Evolutionary conservation across 176 grass and related monocot genomes (phyloP).

Genomic region (Oryza punctata): DNA sequence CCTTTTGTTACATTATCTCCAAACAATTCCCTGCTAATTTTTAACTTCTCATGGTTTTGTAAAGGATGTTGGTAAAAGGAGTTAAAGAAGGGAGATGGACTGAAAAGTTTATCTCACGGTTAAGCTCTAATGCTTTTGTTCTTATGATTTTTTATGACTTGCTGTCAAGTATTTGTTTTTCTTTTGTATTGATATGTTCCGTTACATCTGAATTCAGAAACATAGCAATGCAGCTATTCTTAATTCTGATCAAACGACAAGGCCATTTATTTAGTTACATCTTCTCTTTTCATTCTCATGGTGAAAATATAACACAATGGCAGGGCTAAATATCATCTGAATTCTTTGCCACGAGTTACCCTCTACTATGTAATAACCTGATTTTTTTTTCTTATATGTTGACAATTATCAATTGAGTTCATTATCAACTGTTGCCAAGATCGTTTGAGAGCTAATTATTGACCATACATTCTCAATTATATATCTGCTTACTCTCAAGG

Average conservation of each 20-base stretch:
- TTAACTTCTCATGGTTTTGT: slow-evolving; percentile 42
- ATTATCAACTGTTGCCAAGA: slow-evolving; percentile 4
- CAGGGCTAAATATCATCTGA: neutral
- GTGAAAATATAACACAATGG: neutral
- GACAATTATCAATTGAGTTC: neutral
- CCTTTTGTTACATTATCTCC: neutral
- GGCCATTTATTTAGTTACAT: neutral
- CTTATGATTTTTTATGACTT: slow-evolving; percentile 2
- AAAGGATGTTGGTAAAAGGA: slow-evolving; percentile 87
- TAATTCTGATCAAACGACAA: neutral
- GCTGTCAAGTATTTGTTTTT: neutral
- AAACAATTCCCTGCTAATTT: neutral
- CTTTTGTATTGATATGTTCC: neutral
- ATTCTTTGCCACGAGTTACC: neutral
- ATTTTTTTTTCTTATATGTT: neutral
- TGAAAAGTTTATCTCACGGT: slow-evolving; percentile 88
- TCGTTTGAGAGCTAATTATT: neutral
- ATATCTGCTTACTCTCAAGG: slow-evolving; percentile 3
- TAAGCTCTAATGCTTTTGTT: slow-evolving; percentile 4
- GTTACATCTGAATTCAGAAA: neutral
- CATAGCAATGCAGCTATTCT: neutral
- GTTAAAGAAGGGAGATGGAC: slow-evolving; percentile 83
- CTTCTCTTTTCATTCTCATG: neutral
- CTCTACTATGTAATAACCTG: neutral
- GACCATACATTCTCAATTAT: neutral